Evolutionary conservation across 306 rosid species (phyloP), one percentile per base, ranked within the genome.

Genomic region (Hippophae tibetana): DNA sequence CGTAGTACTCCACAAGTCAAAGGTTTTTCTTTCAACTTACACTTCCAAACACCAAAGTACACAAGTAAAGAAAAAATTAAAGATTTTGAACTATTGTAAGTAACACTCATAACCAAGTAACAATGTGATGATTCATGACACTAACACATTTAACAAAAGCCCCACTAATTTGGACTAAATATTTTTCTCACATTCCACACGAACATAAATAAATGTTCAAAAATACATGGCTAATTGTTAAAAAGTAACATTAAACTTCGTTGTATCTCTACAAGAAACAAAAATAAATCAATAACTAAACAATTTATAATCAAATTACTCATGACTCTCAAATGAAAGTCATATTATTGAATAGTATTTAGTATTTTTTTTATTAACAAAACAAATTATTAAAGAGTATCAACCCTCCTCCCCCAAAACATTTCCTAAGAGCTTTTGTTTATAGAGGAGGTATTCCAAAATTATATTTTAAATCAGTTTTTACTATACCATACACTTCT

Each of bases 221-320:
- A 87, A 69, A 90, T 69, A 87, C 85, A 75, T 82, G 66, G 56
- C 97, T 95, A 63, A 85, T 89, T 43, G 94, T 81, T 69, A 90
- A 86, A 84, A 87, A 90, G 84, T 95, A 90, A 64, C 70, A 94
- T 70, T 90, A 96, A 67, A 90, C 87, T 76, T 90, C 96, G 74
- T 90, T 90, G 71, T 90, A 90, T 54, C 88, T 81, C 97, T 90
- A 94, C 65, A 74, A 68, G 62, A 51, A 60, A 38, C 10, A 60
- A 46, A 51, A 60, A 52, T 10, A 70, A 63, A 43, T 57, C 12
- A 64, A 27, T 56, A 38, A 31, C 56, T 47, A 51, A 72, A 43
- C 52, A 60, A 47, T 59, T 11, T 63, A 42, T 11, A 27, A 65
- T 46, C 54, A 18, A 18, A 18, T 18, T 18, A 18, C 23, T 18